Conservation (phyloP, 352 stramenopile genomes). For the Pilasporangium apinafurcum region DNA sequence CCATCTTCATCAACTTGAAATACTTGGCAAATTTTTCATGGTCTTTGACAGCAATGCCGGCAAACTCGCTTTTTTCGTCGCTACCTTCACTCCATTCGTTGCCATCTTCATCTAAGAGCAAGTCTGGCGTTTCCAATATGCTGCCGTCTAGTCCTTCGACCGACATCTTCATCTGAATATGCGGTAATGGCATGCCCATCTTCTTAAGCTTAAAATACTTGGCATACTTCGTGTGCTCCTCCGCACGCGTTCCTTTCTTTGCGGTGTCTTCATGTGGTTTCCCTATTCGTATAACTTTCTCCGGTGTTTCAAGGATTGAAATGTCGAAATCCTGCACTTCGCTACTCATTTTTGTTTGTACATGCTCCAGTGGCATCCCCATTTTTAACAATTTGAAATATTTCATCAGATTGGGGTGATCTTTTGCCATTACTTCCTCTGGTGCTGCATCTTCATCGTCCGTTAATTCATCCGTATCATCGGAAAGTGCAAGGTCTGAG, state of each 20-base stretch:
- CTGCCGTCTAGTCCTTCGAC: constrained; percentile 86
- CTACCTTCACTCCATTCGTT: constrained; percentile 37
- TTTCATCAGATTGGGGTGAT: constrained; percentile 64
- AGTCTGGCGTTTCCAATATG: constrained; percentile 75
- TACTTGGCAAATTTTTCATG: constrained; percentile 91
- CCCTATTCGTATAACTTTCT: constrained; percentile 85
- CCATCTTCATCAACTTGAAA: constrained; percentile 92
- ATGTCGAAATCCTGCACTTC: constrained; percentile 48
- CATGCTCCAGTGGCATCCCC: constrained; percentile 65
- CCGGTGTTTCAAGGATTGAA: constrained; percentile 57
- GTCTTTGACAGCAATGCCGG: constrained; percentile 65
- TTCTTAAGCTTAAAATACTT: constrained; percentile 96
- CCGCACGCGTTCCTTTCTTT: constrained; percentile 36
- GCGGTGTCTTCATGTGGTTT: constrained; percentile 46
- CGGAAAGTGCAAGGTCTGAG: constrained; percentile 50
- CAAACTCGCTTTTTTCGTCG: constrained; percentile 9
- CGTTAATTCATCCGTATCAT: constrained; percentile 53
- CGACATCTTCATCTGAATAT: constrained; percentile 92
- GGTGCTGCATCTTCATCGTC: constrained; percentile 52
- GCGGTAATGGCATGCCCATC: constrained; percentile 90
- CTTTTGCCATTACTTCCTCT: constrained; percentile 29
- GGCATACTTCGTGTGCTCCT: constrained; percentile 64
- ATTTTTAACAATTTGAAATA: constrained; percentile 82
- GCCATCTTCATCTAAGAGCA: constrained; percentile 53
- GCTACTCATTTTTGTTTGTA: constrained; percentile 64